Percentiles rank a stretch among this genome's conserved stretches.
Evolutionary conservation across 805 yeast genomes (phyloP).

Genomic region (Metschnikowia colocasiae): DNA sequence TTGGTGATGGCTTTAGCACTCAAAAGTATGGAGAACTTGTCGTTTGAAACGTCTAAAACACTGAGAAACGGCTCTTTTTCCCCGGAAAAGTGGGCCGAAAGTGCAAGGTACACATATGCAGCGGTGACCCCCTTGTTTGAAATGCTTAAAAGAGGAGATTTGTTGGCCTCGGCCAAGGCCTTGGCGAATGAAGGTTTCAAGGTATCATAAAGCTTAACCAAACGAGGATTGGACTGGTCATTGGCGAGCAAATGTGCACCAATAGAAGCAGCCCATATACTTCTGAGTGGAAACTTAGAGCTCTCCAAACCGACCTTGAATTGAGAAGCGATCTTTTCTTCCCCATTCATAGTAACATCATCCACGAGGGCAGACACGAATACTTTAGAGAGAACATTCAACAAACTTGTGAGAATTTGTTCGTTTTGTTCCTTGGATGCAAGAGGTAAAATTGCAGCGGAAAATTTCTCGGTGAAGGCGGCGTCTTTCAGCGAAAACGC

Average conservation of each 20-base stretch:
- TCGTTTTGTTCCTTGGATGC: conserved; percentile 78
- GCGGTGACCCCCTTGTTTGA: conserved; percentile 50
- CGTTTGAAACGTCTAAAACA: conserved; percentile 30
- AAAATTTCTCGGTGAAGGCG: conserved; percentile 27
- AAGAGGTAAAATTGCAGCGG: conserved; percentile 46
- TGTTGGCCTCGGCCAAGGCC: conserved; percentile 40
- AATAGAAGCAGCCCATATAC: conserved; percentile 61
- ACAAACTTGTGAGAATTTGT: conserved; percentile 45
- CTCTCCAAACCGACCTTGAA: conserved; percentile 62
- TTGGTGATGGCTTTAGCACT: conserved; percentile 50
- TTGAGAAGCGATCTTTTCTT: conserved; percentile 20
- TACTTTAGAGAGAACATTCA: conserved; percentile 48
- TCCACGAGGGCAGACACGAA: conserved; percentile 23
- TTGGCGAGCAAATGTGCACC: conserved; percentile 30
- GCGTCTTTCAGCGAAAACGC: conserved; percentile 20
- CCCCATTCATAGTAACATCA: conserved; percentile 7
- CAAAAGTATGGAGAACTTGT: conserved; percentile 47
- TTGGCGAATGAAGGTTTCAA: conserved; percentile 25
- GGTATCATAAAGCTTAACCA: conserved; percentile 9
- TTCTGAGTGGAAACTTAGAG: conserved; percentile 57
- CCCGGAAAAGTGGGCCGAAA: conserved; percentile 14
- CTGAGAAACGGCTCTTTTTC: conserved; percentile 7
- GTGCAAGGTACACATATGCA: conserved; percentile 48
- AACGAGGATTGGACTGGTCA: conserved; percentile 1
- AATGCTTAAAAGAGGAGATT: conserved; percentile 52